A percentile compares a stretch with the other conserved stretches of the same genome.
Evolutionary conservation across 495 filamentous ascomycete genomes (phyloP).

Genomic region (Trichoderma virens): DNA sequence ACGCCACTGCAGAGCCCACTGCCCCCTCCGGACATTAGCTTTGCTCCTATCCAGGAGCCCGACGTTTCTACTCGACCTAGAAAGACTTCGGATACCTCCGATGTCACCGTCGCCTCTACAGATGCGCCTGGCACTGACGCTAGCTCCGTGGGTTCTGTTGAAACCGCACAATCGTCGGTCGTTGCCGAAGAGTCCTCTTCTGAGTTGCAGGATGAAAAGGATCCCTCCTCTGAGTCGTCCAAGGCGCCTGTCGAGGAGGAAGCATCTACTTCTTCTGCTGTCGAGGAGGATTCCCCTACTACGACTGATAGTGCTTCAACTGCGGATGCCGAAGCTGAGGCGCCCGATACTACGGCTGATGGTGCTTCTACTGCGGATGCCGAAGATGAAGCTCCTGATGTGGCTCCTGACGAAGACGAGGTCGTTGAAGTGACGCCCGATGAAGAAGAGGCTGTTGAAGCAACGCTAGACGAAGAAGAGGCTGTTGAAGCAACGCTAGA

Average conservation of each 20-base stretch:
- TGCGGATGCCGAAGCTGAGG: background rate
- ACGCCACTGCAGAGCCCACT: background rate
- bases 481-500: no score
- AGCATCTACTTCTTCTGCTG: background rate
- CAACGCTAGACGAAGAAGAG: no score
- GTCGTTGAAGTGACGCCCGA: no score
- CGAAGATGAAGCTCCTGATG: no score
- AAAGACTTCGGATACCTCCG: slow-evolving; percentile 1
- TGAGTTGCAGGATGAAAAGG: background rate
- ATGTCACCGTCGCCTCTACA: background rate
- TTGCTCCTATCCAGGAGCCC: background rate
- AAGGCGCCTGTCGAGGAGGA: background rate
- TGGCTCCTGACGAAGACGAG: no score
- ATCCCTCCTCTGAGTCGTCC: background rate
- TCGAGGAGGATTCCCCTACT: background rate
- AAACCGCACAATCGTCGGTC: background rate
- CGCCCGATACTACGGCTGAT: background rate
- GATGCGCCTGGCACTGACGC: background rate
- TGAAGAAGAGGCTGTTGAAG: no score
- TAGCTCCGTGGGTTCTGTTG: background rate
- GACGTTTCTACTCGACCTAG: background rate
- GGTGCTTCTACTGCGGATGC: background rate
- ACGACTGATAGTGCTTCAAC: background rate
- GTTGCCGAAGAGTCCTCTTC: background rate
- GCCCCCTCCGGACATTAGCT: background rate